Percentiles rank a stretch among this genome's conserved stretches.
phyloP scores from a whole-genome alignment of 1,284 basidiomycete genomes.

The Sanguinoderma infundibulare region DNA sequence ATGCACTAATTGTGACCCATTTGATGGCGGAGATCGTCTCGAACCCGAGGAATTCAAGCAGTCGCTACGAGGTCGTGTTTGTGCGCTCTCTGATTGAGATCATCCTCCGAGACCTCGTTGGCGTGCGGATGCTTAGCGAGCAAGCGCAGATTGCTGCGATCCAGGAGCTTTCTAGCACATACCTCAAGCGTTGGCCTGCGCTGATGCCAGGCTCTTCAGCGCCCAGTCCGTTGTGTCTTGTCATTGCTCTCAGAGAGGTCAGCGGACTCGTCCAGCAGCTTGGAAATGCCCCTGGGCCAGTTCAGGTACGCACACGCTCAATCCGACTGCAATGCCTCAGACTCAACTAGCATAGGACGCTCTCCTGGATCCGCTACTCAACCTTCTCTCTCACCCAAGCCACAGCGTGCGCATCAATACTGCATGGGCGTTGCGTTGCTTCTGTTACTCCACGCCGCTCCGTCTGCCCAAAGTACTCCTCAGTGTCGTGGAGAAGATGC shows the following conservation, averaged over 20 bases:
- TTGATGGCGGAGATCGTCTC: conserved; percentile 80
- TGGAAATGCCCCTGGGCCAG: conserved; percentile 88
- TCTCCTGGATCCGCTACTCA: conserved; percentile 84
- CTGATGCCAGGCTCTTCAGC: conserved; percentile 86
- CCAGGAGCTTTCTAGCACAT: conserved; percentile 81
- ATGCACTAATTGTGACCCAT: conserved; percentile 80
- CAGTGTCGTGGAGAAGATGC: conserved; percentile 76
- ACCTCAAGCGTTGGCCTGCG: conserved; percentile 91
- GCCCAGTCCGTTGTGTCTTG: conserved; percentile 74
- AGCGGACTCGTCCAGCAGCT: conserved; percentile 88
- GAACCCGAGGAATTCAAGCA: conserved; percentile 53
- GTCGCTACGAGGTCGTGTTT: conserved; percentile 77
- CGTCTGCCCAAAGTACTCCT: conserved; percentile 83
- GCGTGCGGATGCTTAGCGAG: conserved; percentile 87
- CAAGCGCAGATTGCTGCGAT: conserved; percentile 93
- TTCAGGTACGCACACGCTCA: conserved; percentile 61
- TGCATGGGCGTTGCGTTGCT: conserved; percentile 87
- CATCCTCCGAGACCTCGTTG: conserved; percentile 86
- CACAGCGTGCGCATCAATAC: conserved; percentile 87
- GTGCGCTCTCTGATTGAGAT: conserved; percentile 78
- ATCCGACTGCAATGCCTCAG: neutral
- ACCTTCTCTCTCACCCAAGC: conserved; percentile 86
- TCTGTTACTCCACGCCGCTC: conserved; percentile 88
- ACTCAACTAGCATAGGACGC: conserved; percentile 61
- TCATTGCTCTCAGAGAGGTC: conserved; percentile 83